These are phyloP conservation scores for Suillus subluteus DNA, from an alignment of 768 basidiomycete species.

Conservation along the genomic window DNA sequence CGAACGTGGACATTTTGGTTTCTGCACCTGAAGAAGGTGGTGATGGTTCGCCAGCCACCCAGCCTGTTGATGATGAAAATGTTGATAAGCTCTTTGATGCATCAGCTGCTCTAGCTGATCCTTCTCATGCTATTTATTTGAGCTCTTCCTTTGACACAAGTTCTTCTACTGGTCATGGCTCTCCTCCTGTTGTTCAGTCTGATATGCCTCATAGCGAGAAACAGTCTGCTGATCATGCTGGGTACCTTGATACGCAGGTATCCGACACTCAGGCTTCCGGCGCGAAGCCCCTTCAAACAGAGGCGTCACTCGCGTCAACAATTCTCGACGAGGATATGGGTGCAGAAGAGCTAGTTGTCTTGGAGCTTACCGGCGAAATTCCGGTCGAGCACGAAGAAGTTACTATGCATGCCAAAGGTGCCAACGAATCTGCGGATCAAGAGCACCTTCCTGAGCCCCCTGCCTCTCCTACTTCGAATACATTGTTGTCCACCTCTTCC, in stretches of 20 bases:
- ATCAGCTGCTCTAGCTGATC: conserved; percentile 29
- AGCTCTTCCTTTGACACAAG: conserved; percentile 48
- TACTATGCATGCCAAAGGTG: conserved; percentile 22
- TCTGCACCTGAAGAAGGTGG: conserved; percentile 23
- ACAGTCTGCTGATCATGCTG: conserved; percentile 50
- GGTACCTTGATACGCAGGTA: conserved; percentile 49
- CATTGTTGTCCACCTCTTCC: conserved; percentile 38
- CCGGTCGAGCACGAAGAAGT: conserved; percentile 22
- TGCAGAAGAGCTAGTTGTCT: conserved; percentile 28
- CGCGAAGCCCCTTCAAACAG: conserved; percentile 43
- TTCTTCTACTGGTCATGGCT: conserved; percentile 47
- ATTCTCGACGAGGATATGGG: conserved; percentile 50
- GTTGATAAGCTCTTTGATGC: conserved; percentile 24
- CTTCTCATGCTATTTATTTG: conserved; percentile 37
- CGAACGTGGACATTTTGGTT: conserved; percentile 25
- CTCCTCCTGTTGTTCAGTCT: conserved; percentile 45
- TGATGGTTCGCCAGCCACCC: conserved; percentile 25
- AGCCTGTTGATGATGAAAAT: conserved; percentile 25
- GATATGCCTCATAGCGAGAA: conserved; percentile 42
- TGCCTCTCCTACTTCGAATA: conserved; percentile 57
- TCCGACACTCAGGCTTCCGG: conserved; percentile 20
- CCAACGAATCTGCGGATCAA: conserved; percentile 25
- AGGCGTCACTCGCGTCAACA: conserved; percentile 54
- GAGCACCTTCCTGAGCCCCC: conserved; percentile 65
- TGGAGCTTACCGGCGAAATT: conserved; percentile 21